Conservation (phyloP, 1,284 basidiomycete genomes). For the Abortiporus biennis region DNA sequence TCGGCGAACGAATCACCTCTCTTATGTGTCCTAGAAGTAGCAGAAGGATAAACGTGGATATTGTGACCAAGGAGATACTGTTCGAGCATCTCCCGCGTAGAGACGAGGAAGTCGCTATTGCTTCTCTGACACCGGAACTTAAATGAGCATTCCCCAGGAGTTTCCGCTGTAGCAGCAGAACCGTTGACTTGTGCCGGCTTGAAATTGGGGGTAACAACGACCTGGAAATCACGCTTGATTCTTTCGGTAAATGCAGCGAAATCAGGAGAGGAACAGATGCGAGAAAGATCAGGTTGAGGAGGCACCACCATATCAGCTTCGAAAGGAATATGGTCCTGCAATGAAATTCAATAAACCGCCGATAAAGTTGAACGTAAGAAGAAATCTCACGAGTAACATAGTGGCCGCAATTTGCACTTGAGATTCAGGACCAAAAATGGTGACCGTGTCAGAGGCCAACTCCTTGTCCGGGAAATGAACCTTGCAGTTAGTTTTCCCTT, state of each 20-base stretch:
- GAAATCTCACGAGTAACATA: slow-evolving; percentile 76
- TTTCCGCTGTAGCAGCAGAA: slow-evolving; percentile 31
- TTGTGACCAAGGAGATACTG: slow-evolving; percentile 86
- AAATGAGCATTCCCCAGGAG: slow-evolving; percentile 80
- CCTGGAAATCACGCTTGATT: slow-evolving; percentile 91
- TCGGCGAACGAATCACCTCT: slow-evolving; percentile 91
- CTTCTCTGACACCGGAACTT: slow-evolving; percentile 94
- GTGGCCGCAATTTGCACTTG: slow-evolving; percentile 96
- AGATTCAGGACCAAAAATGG: slow-evolving; percentile 93
- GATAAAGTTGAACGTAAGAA: slow-evolving; percentile 7
- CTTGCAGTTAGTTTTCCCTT: slow-evolving; percentile 91
- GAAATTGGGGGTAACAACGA: slow-evolving; percentile 78
- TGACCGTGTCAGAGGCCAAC: slow-evolving; percentile 85
- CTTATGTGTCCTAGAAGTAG: slow-evolving; percentile 68
- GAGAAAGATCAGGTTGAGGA: slow-evolving; percentile 72
- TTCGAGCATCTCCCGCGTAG: slow-evolving; percentile 89
- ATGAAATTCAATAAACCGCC: slow-evolving; percentile 13
- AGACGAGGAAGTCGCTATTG: slow-evolving; percentile 88
- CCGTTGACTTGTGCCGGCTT: slow-evolving; percentile 37
- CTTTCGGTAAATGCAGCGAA: slow-evolving; percentile 82
- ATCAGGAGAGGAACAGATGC: slow-evolving; percentile 71
- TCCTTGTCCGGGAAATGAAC: slow-evolving; percentile 97
- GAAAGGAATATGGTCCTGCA: slow-evolving; percentile 92
- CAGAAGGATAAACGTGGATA: slow-evolving; percentile 72
- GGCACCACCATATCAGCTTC: slow-evolving; percentile 95